Evolutionary conservation across 179 eudicot species (phyloP).

Genomic region (Gypsophila paniculata): DNA sequence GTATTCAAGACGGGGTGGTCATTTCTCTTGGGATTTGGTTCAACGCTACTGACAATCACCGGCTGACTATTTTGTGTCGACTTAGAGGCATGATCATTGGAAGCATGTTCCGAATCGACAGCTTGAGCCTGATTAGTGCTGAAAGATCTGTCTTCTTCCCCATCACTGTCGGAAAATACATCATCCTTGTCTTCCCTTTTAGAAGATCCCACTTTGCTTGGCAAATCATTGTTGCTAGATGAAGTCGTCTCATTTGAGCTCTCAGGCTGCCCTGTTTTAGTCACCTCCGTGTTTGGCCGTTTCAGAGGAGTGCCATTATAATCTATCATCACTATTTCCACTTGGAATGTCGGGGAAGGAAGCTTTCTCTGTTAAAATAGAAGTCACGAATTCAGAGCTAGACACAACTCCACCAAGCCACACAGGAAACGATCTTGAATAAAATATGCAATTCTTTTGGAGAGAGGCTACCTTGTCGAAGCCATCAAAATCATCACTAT

Average conservation of each 20-base stretch:
- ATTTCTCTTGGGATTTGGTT: conserved; percentile 28
- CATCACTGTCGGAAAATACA: conserved; percentile 75
- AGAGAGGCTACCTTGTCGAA: conserved; percentile 75
- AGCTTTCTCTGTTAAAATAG: conserved; percentile 63
- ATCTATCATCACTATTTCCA: conserved; percentile 78
- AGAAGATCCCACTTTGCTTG: conserved; percentile 27
- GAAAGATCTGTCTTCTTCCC: conserved; percentile 47
- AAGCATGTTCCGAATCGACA: conserved; percentile 18
- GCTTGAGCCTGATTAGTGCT: conserved; percentile 28
- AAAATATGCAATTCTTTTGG: background rate
- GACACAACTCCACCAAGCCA: conserved; percentile 6
- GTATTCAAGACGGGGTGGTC: conserved; percentile 14
- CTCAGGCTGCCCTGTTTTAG: conserved; percentile 32
- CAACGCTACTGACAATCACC: conserved; percentile 37
- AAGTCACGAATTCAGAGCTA: background rate
- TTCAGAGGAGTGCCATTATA: conserved; percentile 42
- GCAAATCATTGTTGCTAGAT: conserved; percentile 29
- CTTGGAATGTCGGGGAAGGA: conserved; percentile 88
- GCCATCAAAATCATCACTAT: conserved; percentile 81
- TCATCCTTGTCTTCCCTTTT: conserved; percentile 55
- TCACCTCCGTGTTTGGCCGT: conserved; percentile 32
- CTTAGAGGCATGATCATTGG: conserved; percentile 28
- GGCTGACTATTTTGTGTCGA: conserved; percentile 46
- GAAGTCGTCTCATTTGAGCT: conserved; percentile 30
- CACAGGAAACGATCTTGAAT: background rate